phyloP scores from a whole-genome alignment of 2,329 filamentous ascomycete genomes.

The Colletotrichum sp. region DNA sequence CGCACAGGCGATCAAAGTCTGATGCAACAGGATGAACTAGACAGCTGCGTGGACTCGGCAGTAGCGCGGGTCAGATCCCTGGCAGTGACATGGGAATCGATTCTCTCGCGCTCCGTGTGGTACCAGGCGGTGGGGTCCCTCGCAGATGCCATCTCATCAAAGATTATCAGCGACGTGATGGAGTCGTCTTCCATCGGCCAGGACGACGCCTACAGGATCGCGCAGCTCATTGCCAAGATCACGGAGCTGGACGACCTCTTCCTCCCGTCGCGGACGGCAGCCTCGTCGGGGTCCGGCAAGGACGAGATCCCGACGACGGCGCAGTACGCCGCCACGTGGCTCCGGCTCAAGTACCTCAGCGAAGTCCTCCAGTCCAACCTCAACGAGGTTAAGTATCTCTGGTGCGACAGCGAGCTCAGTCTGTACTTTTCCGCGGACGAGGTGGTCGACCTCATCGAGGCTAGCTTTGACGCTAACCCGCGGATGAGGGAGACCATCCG shows the following conservation, averaged over 20 bases:
- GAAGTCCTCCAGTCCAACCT: conserved; percentile 72
- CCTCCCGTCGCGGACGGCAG: conserved; percentile 46
- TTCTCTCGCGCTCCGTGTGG: conserved; percentile 67
- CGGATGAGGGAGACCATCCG: conserved; percentile 62
- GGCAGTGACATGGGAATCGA: conserved; percentile 61
- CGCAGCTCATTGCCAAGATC: conserved; percentile 61
- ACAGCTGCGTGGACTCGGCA: conserved; percentile 58
- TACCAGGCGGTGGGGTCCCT: conserved; percentile 67
- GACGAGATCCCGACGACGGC: conserved; percentile 59
- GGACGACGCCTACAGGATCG: conserved; percentile 68
- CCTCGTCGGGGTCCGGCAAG: background rate
- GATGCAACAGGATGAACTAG: conserved; percentile 61
- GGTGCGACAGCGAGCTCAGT: conserved; percentile 70
- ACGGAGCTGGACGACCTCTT: conserved; percentile 67
- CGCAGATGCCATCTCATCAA: conserved; percentile 62
- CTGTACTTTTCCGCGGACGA: conserved; percentile 66
- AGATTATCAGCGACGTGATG: conserved; percentile 66
- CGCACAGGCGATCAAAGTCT: conserved; percentile 60
- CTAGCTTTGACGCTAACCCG: conserved; percentile 69
- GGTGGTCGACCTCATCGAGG: conserved; percentile 65
- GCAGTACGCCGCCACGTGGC: conserved; percentile 67
- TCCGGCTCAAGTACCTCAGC: conserved; percentile 67
- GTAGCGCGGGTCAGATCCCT: conserved; percentile 57
- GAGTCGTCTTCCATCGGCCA: conserved; percentile 66
- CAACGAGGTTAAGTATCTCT: conserved; percentile 66